Evolutionary conservation across 1,284 basidiomycete species (phyloP).

Genomic region (Wallemia mellicola): DNA sequence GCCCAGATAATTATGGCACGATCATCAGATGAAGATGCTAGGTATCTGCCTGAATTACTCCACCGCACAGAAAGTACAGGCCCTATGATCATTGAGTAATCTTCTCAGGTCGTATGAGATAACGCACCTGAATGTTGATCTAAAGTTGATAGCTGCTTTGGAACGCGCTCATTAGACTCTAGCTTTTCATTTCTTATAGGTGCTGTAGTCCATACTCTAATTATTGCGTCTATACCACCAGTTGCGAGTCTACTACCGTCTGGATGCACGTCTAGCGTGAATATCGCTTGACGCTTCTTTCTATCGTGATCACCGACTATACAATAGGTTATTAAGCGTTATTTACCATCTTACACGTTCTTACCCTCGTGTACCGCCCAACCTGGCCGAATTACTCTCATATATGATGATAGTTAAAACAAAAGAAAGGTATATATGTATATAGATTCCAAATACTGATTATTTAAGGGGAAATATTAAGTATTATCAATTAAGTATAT

Average conservation of each 20-base stretch:
- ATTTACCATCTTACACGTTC: background rate
- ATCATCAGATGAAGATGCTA: slow-evolving; percentile 91
- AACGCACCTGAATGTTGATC: slow-evolving; percentile 51
- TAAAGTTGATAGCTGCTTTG: slow-evolving; percentile 65
- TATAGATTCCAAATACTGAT: background rate
- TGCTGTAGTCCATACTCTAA: slow-evolving; percentile 88
- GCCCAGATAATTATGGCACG: slow-evolving; percentile 91
- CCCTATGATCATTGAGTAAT: slow-evolving; percentile 16
- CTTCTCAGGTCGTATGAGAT: background rate
- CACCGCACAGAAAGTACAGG: slow-evolving; percentile 82
- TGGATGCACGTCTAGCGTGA: slow-evolving; percentile 75
- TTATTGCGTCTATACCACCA: slow-evolving; percentile 58
- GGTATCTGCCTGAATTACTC: slow-evolving; percentile 74
- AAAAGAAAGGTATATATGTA: background rate
- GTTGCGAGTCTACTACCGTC: slow-evolving; percentile 88
- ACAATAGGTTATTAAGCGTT: background rate
- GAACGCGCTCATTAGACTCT: slow-evolving; percentile 42
- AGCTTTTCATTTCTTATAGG: slow-evolving; percentile 50
- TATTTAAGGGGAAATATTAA: too few relatives aligned
- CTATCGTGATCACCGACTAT: slow-evolving; percentile 12
- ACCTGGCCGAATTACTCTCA: background rate
- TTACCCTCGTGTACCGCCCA: background rate
- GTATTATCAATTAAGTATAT: background rate
- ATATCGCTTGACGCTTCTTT: slow-evolving; percentile 55
- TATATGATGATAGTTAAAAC: background rate